Evolutionary conservation across 257 asterid genomes (phyloP).

Genomic region (Solanum clarkiae): DNA sequence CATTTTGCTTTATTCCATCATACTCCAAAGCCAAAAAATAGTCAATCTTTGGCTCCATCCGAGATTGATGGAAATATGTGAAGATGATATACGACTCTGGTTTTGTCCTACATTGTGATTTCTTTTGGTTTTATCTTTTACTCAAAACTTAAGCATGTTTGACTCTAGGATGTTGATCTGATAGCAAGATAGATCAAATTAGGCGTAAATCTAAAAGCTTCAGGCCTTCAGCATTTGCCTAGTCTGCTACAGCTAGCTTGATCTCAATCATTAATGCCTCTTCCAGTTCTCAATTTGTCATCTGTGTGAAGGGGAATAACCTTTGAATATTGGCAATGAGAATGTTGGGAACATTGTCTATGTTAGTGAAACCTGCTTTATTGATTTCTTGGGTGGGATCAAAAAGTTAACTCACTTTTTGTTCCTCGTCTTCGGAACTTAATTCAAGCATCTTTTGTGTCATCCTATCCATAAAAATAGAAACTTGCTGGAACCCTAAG

Average conservation of each 20-base stretch:
- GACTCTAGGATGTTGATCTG: neutral
- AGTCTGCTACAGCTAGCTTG: neutral
- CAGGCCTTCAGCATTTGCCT: neutral
- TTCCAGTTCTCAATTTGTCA: neutral
- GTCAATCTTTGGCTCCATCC: no score
- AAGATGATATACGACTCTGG: neutral
- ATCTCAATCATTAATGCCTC: neutral
- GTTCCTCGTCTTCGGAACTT: neutral
- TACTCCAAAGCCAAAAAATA: no score
- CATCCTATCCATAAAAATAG: neutral
- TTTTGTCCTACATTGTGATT: neutral
- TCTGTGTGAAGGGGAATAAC: neutral
- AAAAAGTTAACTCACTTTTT: neutral
- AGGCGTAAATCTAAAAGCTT: neutral
- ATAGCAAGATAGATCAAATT: neutral
- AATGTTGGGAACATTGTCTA: neutral
- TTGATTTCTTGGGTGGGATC: neutral
- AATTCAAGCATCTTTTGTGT: neutral
- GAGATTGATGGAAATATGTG: no score
- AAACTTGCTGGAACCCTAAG: neutral
- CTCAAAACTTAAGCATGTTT: neutral
- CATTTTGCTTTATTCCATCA: no score
- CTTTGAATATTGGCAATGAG: neutral
- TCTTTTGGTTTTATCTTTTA: neutral
- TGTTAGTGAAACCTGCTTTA: neutral